Evolutionary conservation across 176 grass and related monocot genomes (phyloP).

Genomic region (Cenchrus americanus): DNA sequence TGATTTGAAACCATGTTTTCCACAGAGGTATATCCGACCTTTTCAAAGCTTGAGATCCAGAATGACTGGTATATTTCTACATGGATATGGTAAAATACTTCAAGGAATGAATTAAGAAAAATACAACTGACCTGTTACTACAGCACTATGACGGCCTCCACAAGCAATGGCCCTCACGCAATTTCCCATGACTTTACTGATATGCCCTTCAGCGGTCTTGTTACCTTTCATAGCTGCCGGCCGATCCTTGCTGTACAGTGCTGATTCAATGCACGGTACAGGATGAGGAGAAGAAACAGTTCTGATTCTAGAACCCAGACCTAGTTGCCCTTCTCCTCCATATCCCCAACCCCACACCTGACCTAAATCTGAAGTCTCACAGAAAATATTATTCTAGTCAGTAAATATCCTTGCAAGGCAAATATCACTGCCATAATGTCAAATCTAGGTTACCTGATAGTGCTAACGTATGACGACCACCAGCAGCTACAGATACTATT

Average conservation of each 20-base stretch:
- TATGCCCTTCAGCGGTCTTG: slow-evolving; percentile 65
- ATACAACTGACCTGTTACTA: slow-evolving; percentile 77
- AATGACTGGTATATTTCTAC: neutral
- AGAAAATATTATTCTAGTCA: slow-evolving; percentile 38
- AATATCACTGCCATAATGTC: neutral
- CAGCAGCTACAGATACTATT: slow-evolving; percentile 81
- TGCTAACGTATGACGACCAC: slow-evolving; percentile 96
- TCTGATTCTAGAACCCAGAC: slow-evolving; percentile 90
- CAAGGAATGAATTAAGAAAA: slow-evolving; percentile 2
- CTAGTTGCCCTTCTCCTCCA: slow-evolving; percentile 98
- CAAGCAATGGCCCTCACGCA: slow-evolving; percentile 92
- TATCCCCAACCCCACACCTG: slow-evolving; percentile 99
- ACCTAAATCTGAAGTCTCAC: slow-evolving; percentile 83
- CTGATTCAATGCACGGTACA: slow-evolving; percentile 85
- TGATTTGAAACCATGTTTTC: neutral
- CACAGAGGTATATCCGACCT: neutral
- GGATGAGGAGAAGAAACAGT: slow-evolving; percentile 91
- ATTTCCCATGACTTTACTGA: slow-evolving; percentile 67
- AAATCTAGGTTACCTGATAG: slow-evolving; percentile 82
- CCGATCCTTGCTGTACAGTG: slow-evolving; percentile 67
- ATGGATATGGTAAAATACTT: neutral
- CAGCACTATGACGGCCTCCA: slow-evolving; percentile 95
- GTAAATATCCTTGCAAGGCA: slow-evolving; percentile 31
- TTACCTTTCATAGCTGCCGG: slow-evolving; percentile 58
- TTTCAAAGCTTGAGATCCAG: neutral